Base-by-base conservation (phyloP, 768 basidiomycete genomes). In the Tylopilus intermedius region DNA sequence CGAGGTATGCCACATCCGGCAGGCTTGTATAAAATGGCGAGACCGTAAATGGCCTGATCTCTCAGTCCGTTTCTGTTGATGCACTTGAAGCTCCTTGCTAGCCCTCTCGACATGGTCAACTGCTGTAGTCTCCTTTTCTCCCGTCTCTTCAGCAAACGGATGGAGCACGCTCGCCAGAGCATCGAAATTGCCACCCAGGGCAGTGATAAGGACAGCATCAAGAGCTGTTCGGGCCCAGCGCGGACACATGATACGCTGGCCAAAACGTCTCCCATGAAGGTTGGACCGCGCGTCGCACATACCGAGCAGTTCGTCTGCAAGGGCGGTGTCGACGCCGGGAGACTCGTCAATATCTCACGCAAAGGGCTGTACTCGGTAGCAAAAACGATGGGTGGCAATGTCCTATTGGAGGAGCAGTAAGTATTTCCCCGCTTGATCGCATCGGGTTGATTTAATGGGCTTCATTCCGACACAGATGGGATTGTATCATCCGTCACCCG, bases 341-440 rank as follows among this genome's bases (percentile, higher is more conserved):
- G 68, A 53, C 63, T 72, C 11, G 64, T 72, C n/a, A 45, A 64
- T 44, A 47, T 73, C 33, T 62, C 72, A 26, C 68, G 71, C 41
- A 66, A 65, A 50, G 60, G 62, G 11, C 49, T 72, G 5, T 71
- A 68, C 51, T 64, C 63, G 41, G 30, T 60, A n/a, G 71, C 70
- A 15, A 65, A 59, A 47, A 57, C 55, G 37, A 67, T 71, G 62
- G 71, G 71, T 4, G 73, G 70, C 7, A 74, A 73, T 46, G 66
- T 71, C 33, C 59, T 72, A 5, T 56, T 72, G 24, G 71, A 72
- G 45, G 71, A 72, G 45, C 62, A 67, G 71, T 74, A 35, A 53
- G 69, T 54, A 48, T 40, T 46, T 53, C 13, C 56, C 54, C 49
- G 21, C 49, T 53, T 49, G 58, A 57, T 60, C 51, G 46, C 45